Evolutionary conservation across 2,329 filamentous ascomycete genomes (phyloP), one percentile per base, ranked within the genome.

Genomic region (Scorias spongiosa): DNA sequence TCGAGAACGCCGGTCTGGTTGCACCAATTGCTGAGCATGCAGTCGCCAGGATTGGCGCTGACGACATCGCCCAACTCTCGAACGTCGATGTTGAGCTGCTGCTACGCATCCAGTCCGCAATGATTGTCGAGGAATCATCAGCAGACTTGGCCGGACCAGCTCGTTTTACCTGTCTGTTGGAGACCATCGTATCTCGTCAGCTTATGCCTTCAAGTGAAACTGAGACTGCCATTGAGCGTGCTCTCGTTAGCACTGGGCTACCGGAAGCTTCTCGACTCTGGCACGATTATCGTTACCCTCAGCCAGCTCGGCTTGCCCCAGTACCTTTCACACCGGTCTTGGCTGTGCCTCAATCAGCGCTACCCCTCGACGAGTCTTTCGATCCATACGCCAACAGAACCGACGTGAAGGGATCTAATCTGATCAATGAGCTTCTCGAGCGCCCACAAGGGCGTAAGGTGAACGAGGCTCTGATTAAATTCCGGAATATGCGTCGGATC

Each of bases 321-420:
- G 69, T 74, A 42, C 61, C 71, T 0, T 75, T 69, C 62, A 52
- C 67, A 57, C 42, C 58, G 59, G 42, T 65, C 58, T 37, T 68
- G 20, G 54, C 61, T 11, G 17, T 64, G 60, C 32, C 67, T 29
- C 51, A 59, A 14, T 54, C 67, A 10, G 71, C 71, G 2, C 66
- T 72, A 10, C 70, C 74, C 6, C 80, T 77, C 46, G 83, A 93
- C 55, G 89, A 95, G 51, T 80, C 78, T 7, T 93, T 82, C 56
- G 91, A 98, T 58, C 91, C 91, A 1, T 93, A 96, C 58, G 84
- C 83, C 11, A 78, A 84, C 56, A 87, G 76, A 51, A 94, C 86
- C 29, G 91, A 98, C 62, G 89, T 91, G 70, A 89, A 89, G 64
- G 88, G 86, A 36, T 96, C 91, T 10, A 81, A 87, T 12, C 71